phyloP scores from a whole-genome alignment of 1,284 basidiomycete genomes.

The Moniliophthora roreri region DNA sequence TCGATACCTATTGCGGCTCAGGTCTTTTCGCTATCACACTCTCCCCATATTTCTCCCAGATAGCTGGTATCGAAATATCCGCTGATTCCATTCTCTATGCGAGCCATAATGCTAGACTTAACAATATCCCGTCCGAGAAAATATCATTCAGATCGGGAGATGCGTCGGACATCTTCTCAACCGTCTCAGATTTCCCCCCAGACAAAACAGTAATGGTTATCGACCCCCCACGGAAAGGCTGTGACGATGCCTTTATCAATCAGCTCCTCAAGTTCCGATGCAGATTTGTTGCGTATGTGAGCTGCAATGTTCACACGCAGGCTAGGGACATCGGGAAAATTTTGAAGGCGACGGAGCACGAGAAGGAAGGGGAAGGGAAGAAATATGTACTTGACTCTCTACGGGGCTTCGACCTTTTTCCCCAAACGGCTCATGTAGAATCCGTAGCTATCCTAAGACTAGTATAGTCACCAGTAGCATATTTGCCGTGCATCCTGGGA shows the following conservation, averaged over 20 bases:
- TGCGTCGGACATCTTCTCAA: constrained; percentile 66
- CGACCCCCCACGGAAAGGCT: constrained; percentile 91
- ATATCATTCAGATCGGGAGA: constrained; percentile 69
- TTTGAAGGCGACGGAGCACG: constrained; percentile 44
- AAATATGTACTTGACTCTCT: constrained; percentile 76
- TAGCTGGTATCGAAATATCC: constrained; percentile 92
- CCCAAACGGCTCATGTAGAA: constrained; percentile 91
- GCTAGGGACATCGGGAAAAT: constrained; percentile 82
- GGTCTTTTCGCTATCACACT: constrained; percentile 93
- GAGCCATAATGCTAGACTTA: constrained; percentile 78
- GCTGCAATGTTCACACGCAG: constrained; percentile 92
- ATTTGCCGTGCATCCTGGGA: no score
- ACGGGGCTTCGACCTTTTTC: constrained; percentile 89
- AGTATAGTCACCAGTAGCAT: constrained; percentile 2
- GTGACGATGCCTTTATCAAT: constrained; percentile 78
- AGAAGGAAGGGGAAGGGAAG: constrained; percentile 37
- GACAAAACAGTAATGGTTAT: constrained; percentile 73
- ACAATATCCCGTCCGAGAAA: constrained; percentile 51
- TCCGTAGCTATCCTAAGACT: constrained; percentile 69
- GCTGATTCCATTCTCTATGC: constrained; percentile 79
- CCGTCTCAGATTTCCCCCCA: constrained; percentile 67
- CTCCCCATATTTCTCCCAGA: constrained; percentile 70
- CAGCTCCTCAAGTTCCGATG: constrained; percentile 78
- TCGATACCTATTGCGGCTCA: constrained; percentile 91
- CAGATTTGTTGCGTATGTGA: constrained; percentile 83